These are phyloP conservation scores for Aspergillus olivimuriae DNA, from an alignment of 495 filamentous ascomycete species.

Conservation along the genomic window DNA sequence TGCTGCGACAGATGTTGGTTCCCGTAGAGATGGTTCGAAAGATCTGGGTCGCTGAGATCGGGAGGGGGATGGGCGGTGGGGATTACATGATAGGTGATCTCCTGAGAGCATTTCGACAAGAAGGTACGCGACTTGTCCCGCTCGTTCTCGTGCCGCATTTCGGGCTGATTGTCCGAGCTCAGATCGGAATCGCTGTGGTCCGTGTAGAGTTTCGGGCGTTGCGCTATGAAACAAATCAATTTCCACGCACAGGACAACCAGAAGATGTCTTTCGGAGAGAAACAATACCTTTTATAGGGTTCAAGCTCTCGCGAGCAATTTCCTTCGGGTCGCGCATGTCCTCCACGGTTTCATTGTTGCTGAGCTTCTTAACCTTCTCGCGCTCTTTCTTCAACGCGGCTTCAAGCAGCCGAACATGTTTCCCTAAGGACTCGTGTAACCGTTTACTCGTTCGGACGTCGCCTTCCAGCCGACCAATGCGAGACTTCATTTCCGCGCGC, in stretches of 20 bases:
- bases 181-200: slow-evolving; percentile 36
- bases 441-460: slow-evolving; percentile 78
- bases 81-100: slow-evolving; percentile 50
- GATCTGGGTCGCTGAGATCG: slow-evolving; percentile 39
- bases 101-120: slow-evolving; percentile 49
- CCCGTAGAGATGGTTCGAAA: slow-evolving; percentile 39
- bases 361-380: slow-evolving; percentile 42
- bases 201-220: slow-evolving; percentile 31
- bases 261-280: no score
- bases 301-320: slow-evolving; percentile 36
- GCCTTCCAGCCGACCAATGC: slow-evolving; percentile 93
- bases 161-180: slow-evolving; percentile 50
- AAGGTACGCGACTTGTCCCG: slow-evolving; percentile 46
- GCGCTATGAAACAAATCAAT: slow-evolving; percentile 17
- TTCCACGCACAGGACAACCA: no score
- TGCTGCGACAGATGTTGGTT: slow-evolving; percentile 43
- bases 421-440: slow-evolving; percentile 77
- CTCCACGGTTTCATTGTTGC: slow-evolving; percentile 43
- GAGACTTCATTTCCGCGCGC: slow-evolving; percentile 96
- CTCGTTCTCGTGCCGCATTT: slow-evolving; percentile 50
- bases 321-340: slow-evolving; percentile 38
- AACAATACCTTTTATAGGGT: slow-evolving; percentile 32
- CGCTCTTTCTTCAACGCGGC: slow-evolving; percentile 75
- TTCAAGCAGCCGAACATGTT: slow-evolving; percentile 87
- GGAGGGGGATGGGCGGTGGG: slow-evolving; percentile 42